Evolutionary conservation across 345 rosid genomes (phyloP).

Genomic region (Gossypium australe): DNA sequence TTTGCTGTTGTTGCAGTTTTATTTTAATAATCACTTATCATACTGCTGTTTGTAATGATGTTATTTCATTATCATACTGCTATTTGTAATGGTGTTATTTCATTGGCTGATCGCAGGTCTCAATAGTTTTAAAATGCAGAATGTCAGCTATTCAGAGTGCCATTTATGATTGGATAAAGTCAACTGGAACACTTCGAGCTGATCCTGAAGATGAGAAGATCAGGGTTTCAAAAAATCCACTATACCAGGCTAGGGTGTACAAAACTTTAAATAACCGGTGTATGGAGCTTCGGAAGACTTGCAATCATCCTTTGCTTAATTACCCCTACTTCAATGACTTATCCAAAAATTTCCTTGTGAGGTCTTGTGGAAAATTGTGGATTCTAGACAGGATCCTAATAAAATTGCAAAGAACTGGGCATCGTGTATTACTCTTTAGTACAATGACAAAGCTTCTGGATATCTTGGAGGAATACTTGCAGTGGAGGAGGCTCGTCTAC

Average conservation of each 20-base stretch:
- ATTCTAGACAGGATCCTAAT: constrained; percentile 87
- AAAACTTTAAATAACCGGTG: constrained; percentile 87
- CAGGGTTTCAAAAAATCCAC: constrained; percentile 68
- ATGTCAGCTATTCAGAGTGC: constrained; percentile 99
- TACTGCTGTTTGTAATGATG: constrained; percentile 24
- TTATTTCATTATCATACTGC: constrained; percentile 13
- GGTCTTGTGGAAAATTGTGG: constrained; percentile 98
- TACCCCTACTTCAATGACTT: constrained; percentile 86
- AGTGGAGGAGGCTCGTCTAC: constrained; percentile 84
- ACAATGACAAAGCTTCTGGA: constrained; percentile 99
- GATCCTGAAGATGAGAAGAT: constrained; percentile 93
- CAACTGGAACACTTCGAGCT: constrained; percentile 92
- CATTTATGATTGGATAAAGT: constrained; percentile 96
- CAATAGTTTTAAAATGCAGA: constrained; percentile 87
- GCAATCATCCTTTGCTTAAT: constrained; percentile 98
- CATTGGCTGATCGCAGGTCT: constrained; percentile 52
- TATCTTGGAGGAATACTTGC: constrained; percentile 96
- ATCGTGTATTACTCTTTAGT: constrained; percentile 94
- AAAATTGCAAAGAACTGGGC: constrained; percentile 92
- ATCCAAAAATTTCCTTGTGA: constrained; percentile 87
- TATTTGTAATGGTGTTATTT: constrained; percentile 27
- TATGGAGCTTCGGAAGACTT: constrained; percentile 96
- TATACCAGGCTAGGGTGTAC: constrained; percentile 72
- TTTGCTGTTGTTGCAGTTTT: constrained; percentile 23
- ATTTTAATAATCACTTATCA: constrained; percentile 4